Percentiles rank a stretch among this genome's conserved stretches.
These are phyloP conservation scores for Boletus bicolor DNA, from an alignment of 768 basidiomycete genomes.

Conservation along the genomic window DNA sequence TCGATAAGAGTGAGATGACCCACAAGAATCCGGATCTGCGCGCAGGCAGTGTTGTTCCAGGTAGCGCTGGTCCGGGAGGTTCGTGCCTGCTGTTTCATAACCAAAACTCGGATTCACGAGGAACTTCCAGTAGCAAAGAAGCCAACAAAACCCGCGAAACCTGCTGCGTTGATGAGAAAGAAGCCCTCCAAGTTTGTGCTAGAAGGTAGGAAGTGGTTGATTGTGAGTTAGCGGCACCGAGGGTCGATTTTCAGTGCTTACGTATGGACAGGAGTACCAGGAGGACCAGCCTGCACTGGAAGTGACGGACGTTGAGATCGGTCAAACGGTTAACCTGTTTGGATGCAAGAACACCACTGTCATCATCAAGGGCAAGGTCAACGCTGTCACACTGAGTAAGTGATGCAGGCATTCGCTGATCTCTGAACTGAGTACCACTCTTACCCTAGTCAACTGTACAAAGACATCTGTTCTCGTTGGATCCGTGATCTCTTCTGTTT, in stretches of 20 bases:
- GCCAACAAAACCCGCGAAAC: constrained; percentile 81
- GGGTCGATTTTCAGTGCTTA: constrained; percentile 1
- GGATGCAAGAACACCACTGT: constrained; percentile 86
- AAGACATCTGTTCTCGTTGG: constrained; percentile 88
- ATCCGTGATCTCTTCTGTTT: constrained; percentile 88
- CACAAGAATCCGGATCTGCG: constrained; percentile 95
- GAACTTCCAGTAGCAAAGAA: constrained; percentile 45
- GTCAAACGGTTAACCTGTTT: constrained; percentile 84
- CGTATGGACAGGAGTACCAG: constrained; percentile 72
- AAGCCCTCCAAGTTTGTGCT: constrained; percentile 87
- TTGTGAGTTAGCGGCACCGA: constrained; percentile 50
- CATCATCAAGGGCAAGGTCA: constrained; percentile 88
- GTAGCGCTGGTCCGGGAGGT: constrained; percentile 34
- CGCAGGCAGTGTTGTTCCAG: constrained; percentile 49
- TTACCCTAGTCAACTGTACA: constrained; percentile 70
- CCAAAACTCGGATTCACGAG: not conserved
- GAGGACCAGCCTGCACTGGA: constrained; percentile 74
- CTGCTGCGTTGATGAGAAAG: constrained; percentile 78
- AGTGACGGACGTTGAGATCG: constrained; percentile 73
- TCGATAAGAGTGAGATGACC: constrained; percentile 95
- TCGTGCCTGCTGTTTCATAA: constrained; percentile 21
- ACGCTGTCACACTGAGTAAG: constrained; percentile 85
- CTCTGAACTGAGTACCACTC: constrained; percentile 1
- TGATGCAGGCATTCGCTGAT: not conserved
- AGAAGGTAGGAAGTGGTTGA: constrained; percentile 91